Evolutionary conservation across 2,329 filamentous ascomycete genomes (phyloP).

Genomic region (Penicillium sp.): DNA sequence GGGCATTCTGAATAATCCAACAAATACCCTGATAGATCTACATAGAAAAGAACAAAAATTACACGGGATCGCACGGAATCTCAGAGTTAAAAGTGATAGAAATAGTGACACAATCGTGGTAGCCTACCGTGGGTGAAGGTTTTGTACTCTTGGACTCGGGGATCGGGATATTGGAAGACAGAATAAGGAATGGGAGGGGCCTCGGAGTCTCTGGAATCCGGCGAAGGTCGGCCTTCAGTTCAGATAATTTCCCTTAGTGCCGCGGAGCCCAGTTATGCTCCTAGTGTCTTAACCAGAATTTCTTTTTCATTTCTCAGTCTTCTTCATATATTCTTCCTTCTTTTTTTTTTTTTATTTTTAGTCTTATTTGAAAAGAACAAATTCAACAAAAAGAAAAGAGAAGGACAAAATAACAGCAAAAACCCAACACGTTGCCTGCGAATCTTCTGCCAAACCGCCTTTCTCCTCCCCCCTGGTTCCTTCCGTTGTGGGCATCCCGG

Average conservation of each 20-base stretch:
- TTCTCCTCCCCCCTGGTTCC: slow-evolving; percentile 7
- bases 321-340: background rate
- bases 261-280: background rate
- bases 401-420: no score
- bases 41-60: background rate
- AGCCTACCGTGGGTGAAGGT: background rate
- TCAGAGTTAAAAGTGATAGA: background rate
- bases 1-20: slow-evolving; percentile 14
- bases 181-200: slow-evolving; percentile 1
- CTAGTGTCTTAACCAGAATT: background rate
- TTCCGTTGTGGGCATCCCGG: slow-evolving; percentile 10
- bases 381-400: background rate
- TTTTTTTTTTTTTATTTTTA: background rate
- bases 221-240: slow-evolving; percentile 19
- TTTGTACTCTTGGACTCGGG: slow-evolving; percentile 1
- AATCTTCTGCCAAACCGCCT: no score
- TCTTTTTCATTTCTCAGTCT: slow-evolving; percentile 6
- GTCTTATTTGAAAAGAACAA: background rate
- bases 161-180: background rate
- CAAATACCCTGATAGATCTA: background rate
- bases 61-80: slow-evolving; percentile 1
- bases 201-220: slow-evolving; percentile 16
- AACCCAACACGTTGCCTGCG: no score
- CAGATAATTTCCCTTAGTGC: slow-evolving; percentile 17
- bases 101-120: background rate